Evolutionary conservation across 2,329 filamentous ascomycete species (phyloP).

Genomic region (Xylariaceae sp.): DNA sequence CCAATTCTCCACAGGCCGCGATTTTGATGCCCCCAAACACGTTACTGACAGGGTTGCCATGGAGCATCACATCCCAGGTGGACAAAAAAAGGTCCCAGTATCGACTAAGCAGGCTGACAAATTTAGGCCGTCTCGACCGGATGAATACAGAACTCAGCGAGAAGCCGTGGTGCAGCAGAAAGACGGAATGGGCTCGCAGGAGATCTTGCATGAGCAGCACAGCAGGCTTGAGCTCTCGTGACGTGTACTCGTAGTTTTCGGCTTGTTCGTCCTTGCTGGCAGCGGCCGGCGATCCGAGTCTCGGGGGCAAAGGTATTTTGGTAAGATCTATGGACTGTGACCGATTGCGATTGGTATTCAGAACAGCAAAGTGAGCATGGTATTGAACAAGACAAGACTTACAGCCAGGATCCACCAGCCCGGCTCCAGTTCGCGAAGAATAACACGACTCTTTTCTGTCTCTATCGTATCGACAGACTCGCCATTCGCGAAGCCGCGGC

Average conservation of each 20-base stretch:
- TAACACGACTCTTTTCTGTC: conserved; percentile 80
- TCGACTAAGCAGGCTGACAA: conserved; percentile 66
- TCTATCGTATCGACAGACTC: conserved; percentile 79
- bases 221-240: conserved; percentile 82
- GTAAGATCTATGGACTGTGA: conserved; percentile 75
- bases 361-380: neutral
- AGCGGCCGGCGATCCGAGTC: conserved; percentile 35
- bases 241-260: conserved; percentile 71
- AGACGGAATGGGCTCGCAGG: conserved; percentile 74
- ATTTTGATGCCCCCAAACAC: conserved; percentile 83
- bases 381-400: conserved; percentile 29
- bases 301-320: conserved; percentile 58
- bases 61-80: conserved; percentile 85
- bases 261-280: conserved; percentile 33
- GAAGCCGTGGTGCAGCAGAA: conserved; percentile 80
- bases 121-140: conserved; percentile 60
- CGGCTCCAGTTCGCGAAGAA: conserved; percentile 80
- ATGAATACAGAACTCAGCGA: conserved; percentile 68
- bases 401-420: conserved; percentile 97
- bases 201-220: conserved; percentile 76
- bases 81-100: conserved; percentile 73
- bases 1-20: conserved; percentile 84
- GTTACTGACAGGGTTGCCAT: conserved; percentile 79
- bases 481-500: conserved; percentile 77
- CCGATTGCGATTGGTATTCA: conserved; percentile 8